Conservation (phyloP, 768 basidiomycete species). For the Mycena vulgaris region DNA sequence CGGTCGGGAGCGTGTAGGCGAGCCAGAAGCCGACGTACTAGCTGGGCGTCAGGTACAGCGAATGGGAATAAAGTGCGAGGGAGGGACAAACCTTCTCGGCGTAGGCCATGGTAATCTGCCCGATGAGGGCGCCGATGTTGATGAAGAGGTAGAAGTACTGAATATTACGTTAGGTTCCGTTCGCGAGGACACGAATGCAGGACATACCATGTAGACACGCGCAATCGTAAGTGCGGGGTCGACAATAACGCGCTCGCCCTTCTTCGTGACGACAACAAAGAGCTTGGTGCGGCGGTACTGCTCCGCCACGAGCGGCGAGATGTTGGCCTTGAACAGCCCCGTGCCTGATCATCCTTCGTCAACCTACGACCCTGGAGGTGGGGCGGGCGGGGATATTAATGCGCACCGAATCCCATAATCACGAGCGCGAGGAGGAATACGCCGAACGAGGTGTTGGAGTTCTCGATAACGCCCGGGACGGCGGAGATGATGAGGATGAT, state of each 20-base stretch:
- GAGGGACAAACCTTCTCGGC: constrained; percentile 66
- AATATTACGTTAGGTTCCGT: too few species aligned
- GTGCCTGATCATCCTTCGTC: constrained; percentile 48
- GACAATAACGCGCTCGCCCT: constrained; percentile 81
- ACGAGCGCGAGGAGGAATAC: constrained; percentile 73
- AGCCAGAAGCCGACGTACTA: constrained; percentile 79
- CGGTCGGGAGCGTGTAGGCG: constrained; percentile 75
- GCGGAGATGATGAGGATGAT: constrained; percentile 78
- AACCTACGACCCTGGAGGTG: too few species aligned
- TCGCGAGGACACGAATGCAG: not conserved
- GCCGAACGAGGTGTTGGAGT: constrained; percentile 70
- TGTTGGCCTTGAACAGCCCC: constrained; percentile 83
- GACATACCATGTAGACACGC: constrained; percentile 74
- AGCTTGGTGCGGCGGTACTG: constrained; percentile 72
- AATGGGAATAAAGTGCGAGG: not conserved
- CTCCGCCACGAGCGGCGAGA: constrained; percentile 85
- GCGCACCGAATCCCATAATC: constrained; percentile 64
- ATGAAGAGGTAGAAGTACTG: constrained; percentile 64
- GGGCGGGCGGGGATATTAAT: too few species aligned
- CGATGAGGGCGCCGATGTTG: constrained; percentile 71
- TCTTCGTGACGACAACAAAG: constrained; percentile 64
- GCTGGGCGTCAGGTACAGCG: not conserved
- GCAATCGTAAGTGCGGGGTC: constrained; percentile 79
- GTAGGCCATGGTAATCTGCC: constrained; percentile 56
- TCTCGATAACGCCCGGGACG: constrained; percentile 76